phyloP scores from a whole-genome alignment of 2,329 filamentous ascomycete species.

The Penicillium sp. region DNA sequence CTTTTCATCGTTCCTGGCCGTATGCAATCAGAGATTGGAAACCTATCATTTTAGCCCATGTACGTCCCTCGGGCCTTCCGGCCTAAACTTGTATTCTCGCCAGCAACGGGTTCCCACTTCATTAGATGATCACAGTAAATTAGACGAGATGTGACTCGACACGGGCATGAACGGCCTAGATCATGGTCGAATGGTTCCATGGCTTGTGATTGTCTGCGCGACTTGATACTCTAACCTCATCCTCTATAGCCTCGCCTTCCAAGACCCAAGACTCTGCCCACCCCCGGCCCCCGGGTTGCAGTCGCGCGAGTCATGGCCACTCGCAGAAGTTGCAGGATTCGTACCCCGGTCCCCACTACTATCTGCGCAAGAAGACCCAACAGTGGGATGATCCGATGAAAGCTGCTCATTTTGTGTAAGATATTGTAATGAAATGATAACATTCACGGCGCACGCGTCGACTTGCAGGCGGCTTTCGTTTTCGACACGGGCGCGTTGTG shows the following conservation, averaged over 20 bases:
- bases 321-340: neutral
- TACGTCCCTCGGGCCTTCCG: no score
- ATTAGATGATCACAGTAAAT: neutral
- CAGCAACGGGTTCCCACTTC: neutral
- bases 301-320: neutral
- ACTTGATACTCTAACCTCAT: neutral
- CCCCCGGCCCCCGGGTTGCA: neutral
- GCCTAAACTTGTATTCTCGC: no score
- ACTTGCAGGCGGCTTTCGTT: neutral
- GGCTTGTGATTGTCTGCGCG: neutral
- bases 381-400: neutral
- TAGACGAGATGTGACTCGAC: neutral
- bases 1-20: neutral
- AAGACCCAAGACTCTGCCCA: neutral
- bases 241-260: neutral
- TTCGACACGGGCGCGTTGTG: neutral
- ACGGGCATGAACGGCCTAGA: neutral
- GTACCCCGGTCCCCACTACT: neutral
- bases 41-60: neutral
- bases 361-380: neutral
- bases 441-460: neutral
- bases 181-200: neutral
- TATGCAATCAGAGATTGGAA: no score
- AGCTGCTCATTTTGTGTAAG: neutral
- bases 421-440: neutral